Evolutionary conservation across 176 grass and related monocot genomes (phyloP).

Genomic region (Oryza officinalis): DNA sequence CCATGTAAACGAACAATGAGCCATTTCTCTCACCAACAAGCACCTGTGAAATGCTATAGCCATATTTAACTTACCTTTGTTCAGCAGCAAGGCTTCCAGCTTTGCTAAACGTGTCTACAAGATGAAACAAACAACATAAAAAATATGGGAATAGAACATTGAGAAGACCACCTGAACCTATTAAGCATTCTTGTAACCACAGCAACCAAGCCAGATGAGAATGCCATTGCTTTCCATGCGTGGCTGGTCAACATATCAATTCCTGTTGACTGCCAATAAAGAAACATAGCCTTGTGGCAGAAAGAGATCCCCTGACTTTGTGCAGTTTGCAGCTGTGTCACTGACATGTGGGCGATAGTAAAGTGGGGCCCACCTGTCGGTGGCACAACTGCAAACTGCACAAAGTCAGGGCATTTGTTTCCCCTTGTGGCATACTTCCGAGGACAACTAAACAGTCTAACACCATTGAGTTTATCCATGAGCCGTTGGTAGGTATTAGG

Average conservation of each 20-base stretch:
- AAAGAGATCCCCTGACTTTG: too few relatives aligned
- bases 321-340: too few relatives aligned
- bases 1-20: slow-evolving; percentile 14
- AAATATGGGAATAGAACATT: slow-evolving; percentile 11
- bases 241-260: slow-evolving; percentile 23
- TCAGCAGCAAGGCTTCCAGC: slow-evolving; percentile 64
- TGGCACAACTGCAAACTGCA: too few relatives aligned
- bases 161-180: slow-evolving; percentile 12
- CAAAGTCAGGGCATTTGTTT: too few relatives aligned
- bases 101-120: slow-evolving; percentile 62
- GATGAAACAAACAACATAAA: slow-evolving; percentile 20
- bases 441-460: not conserved
- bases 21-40: slow-evolving; percentile 2
- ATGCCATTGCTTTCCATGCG: slow-evolving; percentile 6
- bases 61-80: slow-evolving; percentile 51
- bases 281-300: not conserved
- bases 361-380: too few relatives aligned
- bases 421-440: not conserved
- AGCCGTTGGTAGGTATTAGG: not conserved
- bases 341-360: too few relatives aligned
- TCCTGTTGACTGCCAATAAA: slow-evolving; percentile 13
- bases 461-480: slow-evolving; percentile 1
- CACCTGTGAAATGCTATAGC: not conserved
- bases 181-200: slow-evolving; percentile 9
- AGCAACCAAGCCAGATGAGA: slow-evolving; percentile 21